A percentile compares a stretch with the other conserved stretches of the same genome.
These are phyloP conservation scores for Hemileia vastatrix DNA, from an alignment of 1,284 basidiomycete species.

Conservation along the genomic window DNA sequence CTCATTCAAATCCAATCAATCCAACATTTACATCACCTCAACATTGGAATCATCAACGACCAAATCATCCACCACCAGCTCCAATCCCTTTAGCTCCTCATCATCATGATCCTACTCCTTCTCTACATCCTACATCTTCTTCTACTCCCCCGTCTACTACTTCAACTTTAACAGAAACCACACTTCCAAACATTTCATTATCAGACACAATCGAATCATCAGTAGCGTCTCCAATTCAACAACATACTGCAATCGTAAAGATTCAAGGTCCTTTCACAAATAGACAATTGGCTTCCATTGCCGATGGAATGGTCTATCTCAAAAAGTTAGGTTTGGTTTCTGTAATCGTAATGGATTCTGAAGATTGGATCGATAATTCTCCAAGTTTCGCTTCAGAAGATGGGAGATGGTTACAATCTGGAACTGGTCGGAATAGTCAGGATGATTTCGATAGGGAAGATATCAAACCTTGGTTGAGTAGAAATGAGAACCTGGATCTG, in stretches of 20 bases:
- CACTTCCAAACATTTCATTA: slow-evolving; percentile 26
- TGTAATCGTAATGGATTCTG: slow-evolving; percentile 40
- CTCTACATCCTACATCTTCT: no score
- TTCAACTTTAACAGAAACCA: slow-evolving; percentile 15
- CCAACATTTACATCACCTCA: not conserved
- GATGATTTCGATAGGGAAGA: not conserved
- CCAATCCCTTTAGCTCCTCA: no score
- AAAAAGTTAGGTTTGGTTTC: slow-evolving; percentile 41
- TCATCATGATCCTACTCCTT: no score
- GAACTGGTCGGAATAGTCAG: not conserved
- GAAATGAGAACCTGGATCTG: not conserved
- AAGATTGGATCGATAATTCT: slow-evolving; percentile 28
- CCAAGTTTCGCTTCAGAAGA: not conserved
- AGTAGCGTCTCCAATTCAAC: slow-evolving; percentile 9
- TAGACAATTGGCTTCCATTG: slow-evolving; percentile 40
- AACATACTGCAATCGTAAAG: slow-evolving; percentile 41
- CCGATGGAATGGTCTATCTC: slow-evolving; percentile 41
- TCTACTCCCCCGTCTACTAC: not conserved
- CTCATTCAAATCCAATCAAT: not conserved
- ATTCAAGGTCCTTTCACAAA: slow-evolving; percentile 42
- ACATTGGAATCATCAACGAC: no score
- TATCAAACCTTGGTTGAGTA: not conserved
- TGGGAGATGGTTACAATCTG: not conserved
- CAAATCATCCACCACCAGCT: no score
- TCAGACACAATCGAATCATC: no score